Evolutionary conservation across 2,329 filamentous ascomycete genomes (phyloP).

Genomic region (Rasamsonia emersonii): DNA sequence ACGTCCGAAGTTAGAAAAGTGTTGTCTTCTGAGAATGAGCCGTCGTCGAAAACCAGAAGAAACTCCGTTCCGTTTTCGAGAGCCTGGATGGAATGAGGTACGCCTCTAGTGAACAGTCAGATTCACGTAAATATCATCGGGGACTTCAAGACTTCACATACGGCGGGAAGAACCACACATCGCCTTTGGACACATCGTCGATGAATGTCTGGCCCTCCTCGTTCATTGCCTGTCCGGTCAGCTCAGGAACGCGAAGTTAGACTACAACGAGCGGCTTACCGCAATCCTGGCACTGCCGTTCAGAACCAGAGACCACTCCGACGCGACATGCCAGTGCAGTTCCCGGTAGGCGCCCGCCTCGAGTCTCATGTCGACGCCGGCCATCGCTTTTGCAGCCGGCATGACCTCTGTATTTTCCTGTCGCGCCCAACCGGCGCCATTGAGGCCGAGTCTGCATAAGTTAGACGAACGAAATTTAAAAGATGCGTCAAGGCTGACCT

Average conservation of each 20-base stretch:
- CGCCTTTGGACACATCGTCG: constrained; percentile 66
- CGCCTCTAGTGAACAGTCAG: constrained; percentile 36
- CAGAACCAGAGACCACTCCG: constrained; percentile 31
- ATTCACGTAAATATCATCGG: background rate
- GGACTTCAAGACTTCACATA: constrained; percentile 11
- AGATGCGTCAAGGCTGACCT: constrained; percentile 17
- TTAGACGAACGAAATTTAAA: constrained; percentile 1
- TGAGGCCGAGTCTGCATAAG: constrained; percentile 28
- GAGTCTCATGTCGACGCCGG: constrained; percentile 52
- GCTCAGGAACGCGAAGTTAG: background rate
- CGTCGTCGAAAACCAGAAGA: constrained; percentile 54
- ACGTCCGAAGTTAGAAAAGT: constrained; percentile 64
- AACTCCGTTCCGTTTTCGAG: constrained; percentile 60
- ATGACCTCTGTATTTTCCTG: constrained; percentile 47
- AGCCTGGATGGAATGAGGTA: constrained; percentile 70
- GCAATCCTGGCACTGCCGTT: constrained; percentile 32
- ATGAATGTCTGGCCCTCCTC: constrained; percentile 65
- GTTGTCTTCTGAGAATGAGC: constrained; percentile 59
- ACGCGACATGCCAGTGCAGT: constrained; percentile 46
- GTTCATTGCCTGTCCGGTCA: constrained; percentile 21
- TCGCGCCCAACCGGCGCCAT: constrained; percentile 45
- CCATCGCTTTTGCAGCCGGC: constrained; percentile 44
- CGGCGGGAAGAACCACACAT: constrained; percentile 74
- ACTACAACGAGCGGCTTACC: constrained; percentile 10
- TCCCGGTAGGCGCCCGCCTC: constrained; percentile 53